Conservation (phyloP, 176 grass and related monocot species). For the Puccinellia tenuiflora region DNA sequence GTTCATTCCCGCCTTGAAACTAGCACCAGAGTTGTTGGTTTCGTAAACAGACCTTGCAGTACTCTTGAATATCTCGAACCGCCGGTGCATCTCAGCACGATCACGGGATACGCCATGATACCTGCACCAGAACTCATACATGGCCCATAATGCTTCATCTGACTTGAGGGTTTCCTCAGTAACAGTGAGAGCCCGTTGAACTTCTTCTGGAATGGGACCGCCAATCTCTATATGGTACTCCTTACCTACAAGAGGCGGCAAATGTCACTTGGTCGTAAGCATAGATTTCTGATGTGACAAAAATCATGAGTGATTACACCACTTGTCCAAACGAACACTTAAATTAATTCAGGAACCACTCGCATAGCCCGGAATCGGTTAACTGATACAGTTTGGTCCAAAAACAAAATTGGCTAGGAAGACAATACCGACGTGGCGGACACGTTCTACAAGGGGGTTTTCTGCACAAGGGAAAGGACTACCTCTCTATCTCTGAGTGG, state of each 20-base stretch:
- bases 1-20: background rate
- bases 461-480: background rate
- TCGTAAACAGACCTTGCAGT: background rate
- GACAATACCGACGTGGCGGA: background rate
- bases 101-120: background rate
- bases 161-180: too few species aligned
- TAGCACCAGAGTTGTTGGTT: background rate
- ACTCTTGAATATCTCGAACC: background rate
- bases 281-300: background rate
- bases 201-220: background rate
- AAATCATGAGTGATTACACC: background rate
- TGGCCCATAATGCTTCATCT: background rate
- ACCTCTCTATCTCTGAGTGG: background rate
- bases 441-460: too few species aligned
- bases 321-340: background rate
- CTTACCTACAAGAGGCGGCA: background rate
- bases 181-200: background rate
- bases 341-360: background rate
- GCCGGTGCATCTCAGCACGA: background rate
- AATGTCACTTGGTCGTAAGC: background rate
- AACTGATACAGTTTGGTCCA: background rate
- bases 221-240: too few species aligned
- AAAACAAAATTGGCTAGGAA: background rate
- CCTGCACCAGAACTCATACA: background rate
- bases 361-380: background rate